Evolutionary conservation across 768 basidiomycete species (phyloP).

Genomic region (Calocera viscosa): DNA sequence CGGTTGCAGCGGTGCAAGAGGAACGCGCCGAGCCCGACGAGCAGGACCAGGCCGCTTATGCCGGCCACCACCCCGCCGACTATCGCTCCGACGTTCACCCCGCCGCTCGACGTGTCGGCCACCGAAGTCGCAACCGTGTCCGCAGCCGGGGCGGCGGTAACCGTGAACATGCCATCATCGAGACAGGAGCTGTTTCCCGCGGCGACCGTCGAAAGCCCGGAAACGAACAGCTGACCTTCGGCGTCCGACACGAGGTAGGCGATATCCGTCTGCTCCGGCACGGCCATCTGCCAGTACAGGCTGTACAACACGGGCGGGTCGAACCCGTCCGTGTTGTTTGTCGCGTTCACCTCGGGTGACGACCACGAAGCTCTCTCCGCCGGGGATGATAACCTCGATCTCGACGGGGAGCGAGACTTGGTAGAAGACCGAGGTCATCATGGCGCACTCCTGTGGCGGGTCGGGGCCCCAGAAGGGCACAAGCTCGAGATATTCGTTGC

Average conservation of each 20-base stretch:
- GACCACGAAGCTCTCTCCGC: constrained; percentile 3
- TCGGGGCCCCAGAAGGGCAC: neutral
- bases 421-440: neutral
- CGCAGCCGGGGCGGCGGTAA: neutral
- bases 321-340: neutral
- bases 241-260: neutral
- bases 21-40: neutral
- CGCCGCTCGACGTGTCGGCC: neutral
- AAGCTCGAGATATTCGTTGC: neutral
- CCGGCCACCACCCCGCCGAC: neutral
- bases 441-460: neutral
- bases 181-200: neutral
- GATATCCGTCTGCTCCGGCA: neutral
- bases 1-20: neutral
- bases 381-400: constrained; percentile 2
- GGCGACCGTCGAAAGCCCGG: neutral
- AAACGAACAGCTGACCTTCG: neutral
- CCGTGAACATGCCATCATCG: neutral
- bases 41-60: neutral
- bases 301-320: neutral
- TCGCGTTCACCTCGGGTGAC: neutral
- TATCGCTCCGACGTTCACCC: neutral
- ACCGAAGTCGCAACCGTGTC: neutral
- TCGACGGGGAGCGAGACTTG: neutral
- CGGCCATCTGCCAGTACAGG: neutral